Evolutionary conservation across 495 filamentous ascomycete species (phyloP).

Genomic region (Pseudomonodictys pantanalensis): DNA sequence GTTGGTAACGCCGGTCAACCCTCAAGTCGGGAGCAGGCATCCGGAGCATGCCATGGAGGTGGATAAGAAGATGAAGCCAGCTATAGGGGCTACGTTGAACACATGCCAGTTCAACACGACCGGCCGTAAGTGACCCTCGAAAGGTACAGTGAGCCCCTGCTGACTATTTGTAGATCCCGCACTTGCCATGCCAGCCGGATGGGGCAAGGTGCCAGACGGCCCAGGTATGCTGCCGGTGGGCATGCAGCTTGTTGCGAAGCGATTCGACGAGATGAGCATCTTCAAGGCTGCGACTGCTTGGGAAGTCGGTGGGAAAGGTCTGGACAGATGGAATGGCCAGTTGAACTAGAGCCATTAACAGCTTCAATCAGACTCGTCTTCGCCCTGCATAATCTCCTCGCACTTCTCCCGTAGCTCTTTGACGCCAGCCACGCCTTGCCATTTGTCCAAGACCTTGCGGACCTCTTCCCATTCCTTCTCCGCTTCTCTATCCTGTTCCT

Average conservation of each 20-base stretch:
- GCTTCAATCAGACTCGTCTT: slow-evolving; percentile 19
- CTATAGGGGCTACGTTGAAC: slow-evolving; percentile 21
- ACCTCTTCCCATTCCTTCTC: slow-evolving; percentile 38
- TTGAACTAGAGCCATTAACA: slow-evolving; percentile 12
- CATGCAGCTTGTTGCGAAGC: slow-evolving; percentile 23
- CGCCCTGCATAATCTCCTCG: slow-evolving; percentile 21
- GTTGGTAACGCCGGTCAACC: slow-evolving; percentile 19
- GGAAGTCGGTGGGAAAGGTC: slow-evolving; percentile 13
- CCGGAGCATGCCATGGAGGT: slow-evolving; percentile 20
- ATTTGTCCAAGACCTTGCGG: slow-evolving; percentile 35
- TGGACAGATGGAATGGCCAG: slow-evolving; percentile 22
- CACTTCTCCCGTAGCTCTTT: slow-evolving; percentile 34
- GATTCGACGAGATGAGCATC: slow-evolving; percentile 22
- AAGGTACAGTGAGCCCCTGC: background rate
- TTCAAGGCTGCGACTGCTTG: slow-evolving; percentile 20
- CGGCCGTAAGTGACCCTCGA: slow-evolving; percentile 5
- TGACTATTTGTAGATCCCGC: slow-evolving; percentile 16
- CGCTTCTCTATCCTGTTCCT: slow-evolving; percentile 68
- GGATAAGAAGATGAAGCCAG: slow-evolving; percentile 22
- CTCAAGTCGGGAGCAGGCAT: slow-evolving; percentile 18
- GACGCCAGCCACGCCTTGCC: slow-evolving; percentile 39
- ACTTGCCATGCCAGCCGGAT: slow-evolving; percentile 19
- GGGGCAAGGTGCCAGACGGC: slow-evolving; percentile 12
- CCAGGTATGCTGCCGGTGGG: slow-evolving; percentile 16
- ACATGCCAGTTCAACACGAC: slow-evolving; percentile 27